Base-by-base conservation (phyloP, 495 filamentous ascomycete species). In the Penicillium malachiteum region DNA sequence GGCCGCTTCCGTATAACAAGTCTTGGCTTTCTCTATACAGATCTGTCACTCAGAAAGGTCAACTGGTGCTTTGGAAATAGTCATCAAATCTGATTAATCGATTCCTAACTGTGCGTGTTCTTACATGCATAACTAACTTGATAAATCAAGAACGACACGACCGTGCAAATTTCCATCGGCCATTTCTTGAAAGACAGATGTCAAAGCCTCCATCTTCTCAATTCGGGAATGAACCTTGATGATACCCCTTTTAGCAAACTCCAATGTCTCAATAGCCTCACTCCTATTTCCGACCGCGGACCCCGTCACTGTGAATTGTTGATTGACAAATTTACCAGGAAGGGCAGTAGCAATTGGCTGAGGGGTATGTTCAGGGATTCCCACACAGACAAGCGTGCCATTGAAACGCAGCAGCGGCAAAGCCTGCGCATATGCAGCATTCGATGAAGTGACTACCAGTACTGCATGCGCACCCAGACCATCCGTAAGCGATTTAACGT, bases 241-340 rank as follows among this genome's bases (percentile, higher is more conserved):
- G 12, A 88, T 55, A 0, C 85, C 86, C 6, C 84, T 62, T 3
- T 76, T 76, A 16, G 83, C 84, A 70, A 90, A 80, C 13, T 88
- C 78, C 62, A 90, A 53, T 6, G 78, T 76, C 69, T 90, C 86
- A 55, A 86, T 81, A 3, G 87, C 86, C 53, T 90, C 87, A 32
- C 65, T 75, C 30, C 85, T 76, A 60, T 81, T 83, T 0, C 87
- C 87, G 6, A 89, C 87, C 12, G 83, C 83, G 12, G 76, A 79
- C 1, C 84, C 85, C 0, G 83, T 76, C 65, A 91, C 83, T 26
- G 69, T 78, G 30, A 74, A 64, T 45, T 84, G 79, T 62, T 78
- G 76, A 39, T 62, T 64, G 30, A 89, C 68, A 45, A 91, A 64
- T 1, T 56, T 37, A 1, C 63, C 61, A 11, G 86, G 84, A 45